Base-by-base conservation (phyloP, 257 asterid genomes). In the Lithospermum erythrorhizon region DNA sequence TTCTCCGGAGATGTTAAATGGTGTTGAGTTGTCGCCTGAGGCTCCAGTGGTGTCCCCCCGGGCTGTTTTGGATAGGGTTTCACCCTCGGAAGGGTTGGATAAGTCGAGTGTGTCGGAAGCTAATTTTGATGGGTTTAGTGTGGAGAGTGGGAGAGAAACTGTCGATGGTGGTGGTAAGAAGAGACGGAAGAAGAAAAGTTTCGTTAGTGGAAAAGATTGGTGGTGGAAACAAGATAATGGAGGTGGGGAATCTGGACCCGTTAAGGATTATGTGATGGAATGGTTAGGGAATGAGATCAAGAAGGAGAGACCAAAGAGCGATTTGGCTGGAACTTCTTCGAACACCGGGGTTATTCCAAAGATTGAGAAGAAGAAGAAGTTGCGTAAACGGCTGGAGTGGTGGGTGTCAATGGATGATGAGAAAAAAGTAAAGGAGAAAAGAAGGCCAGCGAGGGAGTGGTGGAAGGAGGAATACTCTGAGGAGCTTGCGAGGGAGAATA, bases 381-480 rank as follows among this genome's bases (percentile, higher is more conserved):
- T 74, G 47, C 69, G 71, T 30, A 82, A 81, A 74, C 79, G 79
- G 65, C 73, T 86, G 57, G 98, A 93, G 65, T 93, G 98, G 98
- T 93, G 98, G 97, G 86, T 76, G 23, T 84, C 98, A 0, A 60
- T 93, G 61, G 97, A 93, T 30, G 97, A 83, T 29, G 96, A 89
- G 21, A 89, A 83, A 72, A 76, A 68, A 19, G 64, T 62, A 56
- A 93, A 80, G 79, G 97, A 81, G 49, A 86, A 73, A 81, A 84
- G 98, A 70, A 66, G 95, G 56, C 98, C 98, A 3, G 96, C 98
- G 3, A 78, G 98, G 66, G 98, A 89, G 72, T 93, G 98, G 98
- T 93, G 98, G 98, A 93, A 83, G 82, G 97, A 93, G 74, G 98
- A 93, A 79, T 93, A 89, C 60, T 76, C 87, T 24, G 97, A 93